Evolutionary conservation across 345 rosid species (phyloP).

Genomic region (Citrus inodora): DNA sequence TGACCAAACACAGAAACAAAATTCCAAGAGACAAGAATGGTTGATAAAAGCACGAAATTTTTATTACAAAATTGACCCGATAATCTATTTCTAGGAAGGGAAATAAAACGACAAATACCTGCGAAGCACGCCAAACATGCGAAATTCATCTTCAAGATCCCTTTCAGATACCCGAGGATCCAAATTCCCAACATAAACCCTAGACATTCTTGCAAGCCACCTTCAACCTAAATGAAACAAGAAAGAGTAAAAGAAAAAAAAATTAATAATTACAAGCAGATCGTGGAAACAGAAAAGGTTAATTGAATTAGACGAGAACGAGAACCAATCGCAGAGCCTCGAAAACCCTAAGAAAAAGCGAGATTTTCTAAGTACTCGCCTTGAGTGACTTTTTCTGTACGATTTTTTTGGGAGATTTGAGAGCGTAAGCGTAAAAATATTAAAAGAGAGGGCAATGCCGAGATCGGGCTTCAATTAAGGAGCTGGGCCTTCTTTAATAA

Average conservation of each 20-base stretch:
- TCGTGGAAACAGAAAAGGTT: neutral
- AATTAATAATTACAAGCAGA: neutral
- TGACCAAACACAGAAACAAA: neutral
- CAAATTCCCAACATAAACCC: slow-evolving; percentile 73
- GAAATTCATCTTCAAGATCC: slow-evolving; percentile 79
- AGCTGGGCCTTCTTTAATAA: neutral
- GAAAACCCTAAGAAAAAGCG: neutral
- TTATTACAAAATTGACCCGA: neutral
- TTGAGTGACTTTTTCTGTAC: no score
- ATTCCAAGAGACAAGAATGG: neutral
- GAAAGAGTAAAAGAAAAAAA: neutral
- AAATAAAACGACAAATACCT: slow-evolving; percentile 30
- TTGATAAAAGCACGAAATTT: neutral
- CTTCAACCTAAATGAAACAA: slow-evolving; percentile 14
- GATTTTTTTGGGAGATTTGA: no score
- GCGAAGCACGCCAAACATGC: slow-evolving; percentile 63
- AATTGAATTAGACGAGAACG: neutral
- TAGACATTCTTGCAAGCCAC: slow-evolving; percentile 46
- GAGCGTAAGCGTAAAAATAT: no score
- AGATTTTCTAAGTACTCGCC: neutral
- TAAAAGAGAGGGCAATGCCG: neutral
- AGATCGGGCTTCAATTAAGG: neutral
- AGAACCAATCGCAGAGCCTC: neutral
- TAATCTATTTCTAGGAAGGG: neutral
- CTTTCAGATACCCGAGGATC: slow-evolving; percentile 67